Evolutionary conservation across 768 basidiomycete genomes (phyloP).

Genomic region (Serendipita sp.): DNA sequence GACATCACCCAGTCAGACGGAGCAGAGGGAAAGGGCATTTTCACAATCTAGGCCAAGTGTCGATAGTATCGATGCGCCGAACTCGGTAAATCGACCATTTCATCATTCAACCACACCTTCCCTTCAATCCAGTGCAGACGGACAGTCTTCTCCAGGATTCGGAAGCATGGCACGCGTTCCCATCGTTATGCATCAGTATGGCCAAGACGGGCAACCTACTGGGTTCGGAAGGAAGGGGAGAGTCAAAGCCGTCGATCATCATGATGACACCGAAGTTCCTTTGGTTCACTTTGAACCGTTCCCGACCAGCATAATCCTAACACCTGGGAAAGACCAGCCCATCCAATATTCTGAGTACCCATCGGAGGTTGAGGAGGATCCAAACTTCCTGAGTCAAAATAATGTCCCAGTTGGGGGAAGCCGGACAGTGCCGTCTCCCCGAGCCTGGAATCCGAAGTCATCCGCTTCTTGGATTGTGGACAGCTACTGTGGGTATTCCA

Average conservation of each 20-base stretch:
- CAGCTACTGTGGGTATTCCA: background rate
- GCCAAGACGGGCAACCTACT: slow-evolving; percentile 4
- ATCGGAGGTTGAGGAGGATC: background rate
- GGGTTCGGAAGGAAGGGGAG: slow-evolving; percentile 1
- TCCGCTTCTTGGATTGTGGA: slow-evolving; percentile 2
- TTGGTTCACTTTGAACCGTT: slow-evolving; percentile 5
- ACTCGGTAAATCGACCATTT: background rate
- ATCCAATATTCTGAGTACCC: background rate
- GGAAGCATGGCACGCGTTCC: background rate
- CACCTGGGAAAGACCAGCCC: slow-evolving; percentile 1
- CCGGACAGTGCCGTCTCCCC: background rate
- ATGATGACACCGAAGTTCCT: background rate
- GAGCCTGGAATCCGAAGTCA: background rate
- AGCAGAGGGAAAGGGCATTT: background rate
- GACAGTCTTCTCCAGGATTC: background rate
- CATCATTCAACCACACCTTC: background rate
- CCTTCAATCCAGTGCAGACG: background rate
- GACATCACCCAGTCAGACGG: background rate
- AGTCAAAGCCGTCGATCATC: background rate
- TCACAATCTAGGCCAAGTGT: background rate
- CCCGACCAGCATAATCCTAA: background rate
- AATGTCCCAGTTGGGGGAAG: background rate
- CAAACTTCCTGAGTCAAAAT: background rate
- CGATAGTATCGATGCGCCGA: background rate
- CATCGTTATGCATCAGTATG: slow-evolving; percentile 5